Conservation (phyloP, 768 basidiomycete species). For the Suillus plorans region DNA sequence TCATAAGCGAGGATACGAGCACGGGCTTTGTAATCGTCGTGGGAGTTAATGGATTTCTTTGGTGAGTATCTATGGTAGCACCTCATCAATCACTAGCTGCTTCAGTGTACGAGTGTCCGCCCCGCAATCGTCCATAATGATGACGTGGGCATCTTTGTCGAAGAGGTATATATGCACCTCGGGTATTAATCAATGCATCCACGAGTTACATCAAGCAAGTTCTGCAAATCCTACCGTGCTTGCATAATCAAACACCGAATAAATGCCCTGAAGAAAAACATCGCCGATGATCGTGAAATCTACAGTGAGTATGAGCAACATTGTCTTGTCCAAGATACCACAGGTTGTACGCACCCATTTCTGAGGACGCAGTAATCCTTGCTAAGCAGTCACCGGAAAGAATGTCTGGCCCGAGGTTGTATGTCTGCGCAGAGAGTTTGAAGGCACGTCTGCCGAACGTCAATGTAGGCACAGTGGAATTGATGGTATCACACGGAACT, state of each 20-base stretch:
- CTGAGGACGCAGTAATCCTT: constrained; percentile 20
- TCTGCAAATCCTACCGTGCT: constrained; percentile 37
- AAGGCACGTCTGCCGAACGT: constrained; percentile 36
- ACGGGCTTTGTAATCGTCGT: constrained; percentile 97
- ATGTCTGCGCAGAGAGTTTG: constrained; percentile 27
- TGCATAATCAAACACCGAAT: constrained; percentile 28
- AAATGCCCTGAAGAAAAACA: constrained; percentile 25
- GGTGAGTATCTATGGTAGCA: too few relatives aligned
- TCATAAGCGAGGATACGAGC: constrained; percentile 96
- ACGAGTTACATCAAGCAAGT: constrained; percentile 7
- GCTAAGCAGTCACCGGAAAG: constrained; percentile 30
- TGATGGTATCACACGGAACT: constrained; percentile 20
- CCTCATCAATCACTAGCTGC: too few relatives aligned
- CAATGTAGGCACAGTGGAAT: constrained; percentile 23
- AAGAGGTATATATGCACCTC: background rate
- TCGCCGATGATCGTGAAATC: constrained; percentile 28
- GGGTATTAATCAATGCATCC: background rate
- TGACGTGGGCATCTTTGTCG: too few relatives aligned
- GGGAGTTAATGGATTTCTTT: constrained; percentile 56
- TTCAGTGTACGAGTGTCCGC: too few relatives aligned
- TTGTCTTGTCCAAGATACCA: background rate
- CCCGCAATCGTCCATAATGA: too few relatives aligned
- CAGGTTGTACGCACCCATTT: constrained; percentile 10
- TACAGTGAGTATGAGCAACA: constrained; percentile 7
- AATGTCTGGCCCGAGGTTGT: constrained; percentile 38